Conservation (phyloP, 2,329 filamentous ascomycete genomes). For the Plectosphaerella plurivora region DNA sequence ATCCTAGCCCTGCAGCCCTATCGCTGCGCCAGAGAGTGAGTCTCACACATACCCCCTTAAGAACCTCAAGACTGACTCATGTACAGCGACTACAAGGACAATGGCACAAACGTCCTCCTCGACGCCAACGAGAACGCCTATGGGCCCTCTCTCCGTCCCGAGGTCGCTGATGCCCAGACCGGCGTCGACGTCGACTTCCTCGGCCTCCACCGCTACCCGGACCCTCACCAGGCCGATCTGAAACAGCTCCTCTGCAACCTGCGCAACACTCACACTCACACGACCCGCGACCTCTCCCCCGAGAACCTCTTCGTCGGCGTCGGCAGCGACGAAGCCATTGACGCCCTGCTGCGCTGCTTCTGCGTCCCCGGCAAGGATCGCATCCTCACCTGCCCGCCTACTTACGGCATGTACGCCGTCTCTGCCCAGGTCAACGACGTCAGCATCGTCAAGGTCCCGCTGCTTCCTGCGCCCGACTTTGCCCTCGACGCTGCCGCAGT, state of each 20-base stretch:
- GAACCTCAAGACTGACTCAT: conserved; percentile 9
- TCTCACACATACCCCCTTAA: conserved; percentile 8
- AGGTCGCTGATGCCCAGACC: conserved; percentile 44
- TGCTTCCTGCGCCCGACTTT: conserved; percentile 69
- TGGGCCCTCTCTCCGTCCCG: conserved; percentile 68
- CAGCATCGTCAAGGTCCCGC: conserved; percentile 77
- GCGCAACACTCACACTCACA: conserved; percentile 82
- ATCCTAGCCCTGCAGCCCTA: conserved; percentile 75
- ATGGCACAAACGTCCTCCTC: conserved; percentile 91
- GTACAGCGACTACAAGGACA: conserved; percentile 92
- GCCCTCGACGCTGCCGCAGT: conserved; percentile 69
- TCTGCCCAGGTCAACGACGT: conserved; percentile 94
- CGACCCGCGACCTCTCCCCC: conserved; percentile 65
- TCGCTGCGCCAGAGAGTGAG: conserved; percentile 77
- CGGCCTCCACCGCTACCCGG: conserved; percentile 88
- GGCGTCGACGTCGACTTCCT: conserved; percentile 64
- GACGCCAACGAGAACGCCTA: conserved; percentile 98
- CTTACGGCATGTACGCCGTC: conserved; percentile 97
- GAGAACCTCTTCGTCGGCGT: conserved; percentile 92
- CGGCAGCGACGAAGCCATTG: conserved; percentile 94
- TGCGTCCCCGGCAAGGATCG: conserved; percentile 83
- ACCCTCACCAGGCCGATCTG: conserved; percentile 85
- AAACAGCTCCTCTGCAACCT: conserved; percentile 84
- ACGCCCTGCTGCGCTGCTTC: conserved; percentile 89
- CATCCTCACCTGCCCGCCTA: conserved; percentile 92